A percentile compares a stretch with the other conserved stretches of the same genome.
These are phyloP conservation scores for Tilletia setariae DNA, from an alignment of 1,284 basidiomycete species.

Conservation along the genomic window DNA sequence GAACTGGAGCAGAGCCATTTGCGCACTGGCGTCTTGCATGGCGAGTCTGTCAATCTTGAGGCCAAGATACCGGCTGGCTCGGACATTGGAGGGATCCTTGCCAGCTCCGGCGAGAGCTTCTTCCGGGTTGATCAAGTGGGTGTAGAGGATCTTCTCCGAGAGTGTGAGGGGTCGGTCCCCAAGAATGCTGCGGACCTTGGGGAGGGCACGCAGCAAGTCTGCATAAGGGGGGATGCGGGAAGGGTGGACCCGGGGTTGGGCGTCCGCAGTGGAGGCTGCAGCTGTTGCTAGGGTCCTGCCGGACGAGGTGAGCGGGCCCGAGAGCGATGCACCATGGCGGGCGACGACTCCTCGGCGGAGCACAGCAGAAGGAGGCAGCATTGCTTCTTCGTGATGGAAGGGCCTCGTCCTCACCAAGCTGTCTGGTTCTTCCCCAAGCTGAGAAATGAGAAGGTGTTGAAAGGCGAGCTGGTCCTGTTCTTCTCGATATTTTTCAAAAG, in stretches of 20 bases:
- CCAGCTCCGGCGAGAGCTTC: constrained; percentile 66
- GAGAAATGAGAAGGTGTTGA: neutral
- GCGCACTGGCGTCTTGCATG: constrained; percentile 99
- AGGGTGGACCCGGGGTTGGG: constrained; percentile 26
- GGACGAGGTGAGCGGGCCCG: neutral
- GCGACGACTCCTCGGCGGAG: neutral
- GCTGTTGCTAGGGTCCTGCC: constrained; percentile 5
- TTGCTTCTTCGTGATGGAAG: neutral
- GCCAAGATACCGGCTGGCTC: constrained; percentile 87
- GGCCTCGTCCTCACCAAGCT: too few relatives aligned
- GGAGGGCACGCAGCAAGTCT: constrained; percentile 71
- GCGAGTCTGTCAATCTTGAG: constrained; percentile 89
- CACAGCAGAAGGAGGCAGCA: constrained; percentile 7
- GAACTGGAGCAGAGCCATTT: constrained; percentile 99
- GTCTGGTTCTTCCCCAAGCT: too few relatives aligned
- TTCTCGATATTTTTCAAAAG: neutral
- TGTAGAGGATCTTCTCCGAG: constrained; percentile 96
- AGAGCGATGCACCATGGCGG: neutral
- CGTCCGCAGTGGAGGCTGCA: neutral
- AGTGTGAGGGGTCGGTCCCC: constrained; percentile 82
- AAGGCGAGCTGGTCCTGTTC: neutral
- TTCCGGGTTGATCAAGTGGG: constrained; percentile 78
- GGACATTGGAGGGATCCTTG: constrained; percentile 59
- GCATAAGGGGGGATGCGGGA: constrained; percentile 71
- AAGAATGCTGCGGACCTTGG: constrained; percentile 69